phyloP scores from a whole-genome alignment of 2,329 filamentous ascomycete genomes.

The Alternaria infectoria region DNA sequence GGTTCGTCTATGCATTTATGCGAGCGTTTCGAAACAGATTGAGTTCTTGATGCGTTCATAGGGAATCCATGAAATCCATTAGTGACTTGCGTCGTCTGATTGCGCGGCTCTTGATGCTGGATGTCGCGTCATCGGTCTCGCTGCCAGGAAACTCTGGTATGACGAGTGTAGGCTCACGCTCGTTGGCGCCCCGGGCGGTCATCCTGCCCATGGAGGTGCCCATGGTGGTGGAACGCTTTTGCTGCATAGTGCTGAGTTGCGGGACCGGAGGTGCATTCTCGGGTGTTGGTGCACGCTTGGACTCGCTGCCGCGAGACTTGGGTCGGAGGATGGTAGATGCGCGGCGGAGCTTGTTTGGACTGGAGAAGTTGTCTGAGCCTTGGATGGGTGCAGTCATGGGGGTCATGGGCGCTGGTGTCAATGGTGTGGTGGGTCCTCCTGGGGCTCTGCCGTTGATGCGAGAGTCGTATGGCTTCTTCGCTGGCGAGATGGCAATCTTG shows the following conservation, averaged over 20 bases:
- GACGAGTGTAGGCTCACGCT: slow-evolving; percentile 43
- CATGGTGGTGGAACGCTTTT: slow-evolving; percentile 20
- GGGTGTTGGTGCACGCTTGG: slow-evolving; percentile 25
- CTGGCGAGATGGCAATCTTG: slow-evolving; percentile 45
- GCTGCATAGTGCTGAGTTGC: slow-evolving; percentile 21
- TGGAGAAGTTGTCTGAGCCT: slow-evolving; percentile 22
- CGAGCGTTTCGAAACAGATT: slow-evolving; percentile 27
- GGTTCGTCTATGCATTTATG: slow-evolving; percentile 18
- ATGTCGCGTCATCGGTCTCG: slow-evolving; percentile 19
- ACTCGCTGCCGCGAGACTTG: slow-evolving; percentile 25
- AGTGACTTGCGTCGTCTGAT: slow-evolving; percentile 47
- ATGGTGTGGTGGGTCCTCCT: slow-evolving; percentile 33
- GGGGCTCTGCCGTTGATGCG: slow-evolving; percentile 34
- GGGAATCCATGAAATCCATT: slow-evolving; percentile 42
- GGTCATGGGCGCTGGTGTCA: slow-evolving; percentile 36
- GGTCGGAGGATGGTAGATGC: slow-evolving; percentile 41
- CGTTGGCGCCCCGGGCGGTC: slow-evolving; percentile 44
- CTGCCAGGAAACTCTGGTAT: slow-evolving; percentile 41
- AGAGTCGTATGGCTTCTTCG: slow-evolving; percentile 41
- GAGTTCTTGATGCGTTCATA: slow-evolving; percentile 12
- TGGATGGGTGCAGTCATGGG: slow-evolving; percentile 41
- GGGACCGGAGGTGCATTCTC: slow-evolving; percentile 32
- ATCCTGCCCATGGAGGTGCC: slow-evolving; percentile 28
- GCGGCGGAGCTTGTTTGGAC: slow-evolving; percentile 36
- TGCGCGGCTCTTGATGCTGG: slow-evolving; percentile 33